Conservation (phyloP, 129 eudicot species). For the Escallonia herrerae region DNA sequence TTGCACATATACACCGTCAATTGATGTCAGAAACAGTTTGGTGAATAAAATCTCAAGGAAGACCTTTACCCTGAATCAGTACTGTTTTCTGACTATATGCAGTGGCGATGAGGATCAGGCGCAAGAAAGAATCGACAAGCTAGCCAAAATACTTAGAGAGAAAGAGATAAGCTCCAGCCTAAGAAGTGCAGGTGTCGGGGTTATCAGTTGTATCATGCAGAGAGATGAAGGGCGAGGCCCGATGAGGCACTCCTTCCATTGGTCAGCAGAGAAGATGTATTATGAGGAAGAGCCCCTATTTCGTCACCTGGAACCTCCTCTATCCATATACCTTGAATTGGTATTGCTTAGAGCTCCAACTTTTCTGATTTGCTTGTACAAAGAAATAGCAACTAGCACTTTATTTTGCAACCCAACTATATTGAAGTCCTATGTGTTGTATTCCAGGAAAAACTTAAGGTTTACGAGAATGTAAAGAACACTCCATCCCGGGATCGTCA, state of each 20-base stretch:
- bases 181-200: conserved; percentile 73
- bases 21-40: background rate
- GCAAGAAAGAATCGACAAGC: conserved; percentile 83
- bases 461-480: conserved; percentile 60
- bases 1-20: background rate
- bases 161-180: conserved; percentile 76
- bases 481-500: conserved; percentile 97
- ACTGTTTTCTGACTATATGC: conserved; percentile 6
- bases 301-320: conserved; percentile 96
- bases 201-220: conserved; percentile 91
- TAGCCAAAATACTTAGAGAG: conserved; percentile 83
- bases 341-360: conserved; percentile 17
- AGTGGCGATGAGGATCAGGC: conserved; percentile 99
- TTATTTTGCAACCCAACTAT: background rate
- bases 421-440: conserved; percentile 1
- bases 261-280: conserved; percentile 70
- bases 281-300: conserved; percentile 78
- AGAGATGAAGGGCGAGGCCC: conserved; percentile 97
- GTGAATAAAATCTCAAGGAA: background rate
- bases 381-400: background rate
- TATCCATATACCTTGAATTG: conserved; percentile 92
- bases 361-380: background rate
- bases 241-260: conserved; percentile 94
- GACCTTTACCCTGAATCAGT: background rate
- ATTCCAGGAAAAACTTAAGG: conserved; percentile 86